These are phyloP conservation scores for Rhodotorula sp. DNA, from an alignment of 1,284 basidiomycete species.

Conservation along the genomic window DNA sequence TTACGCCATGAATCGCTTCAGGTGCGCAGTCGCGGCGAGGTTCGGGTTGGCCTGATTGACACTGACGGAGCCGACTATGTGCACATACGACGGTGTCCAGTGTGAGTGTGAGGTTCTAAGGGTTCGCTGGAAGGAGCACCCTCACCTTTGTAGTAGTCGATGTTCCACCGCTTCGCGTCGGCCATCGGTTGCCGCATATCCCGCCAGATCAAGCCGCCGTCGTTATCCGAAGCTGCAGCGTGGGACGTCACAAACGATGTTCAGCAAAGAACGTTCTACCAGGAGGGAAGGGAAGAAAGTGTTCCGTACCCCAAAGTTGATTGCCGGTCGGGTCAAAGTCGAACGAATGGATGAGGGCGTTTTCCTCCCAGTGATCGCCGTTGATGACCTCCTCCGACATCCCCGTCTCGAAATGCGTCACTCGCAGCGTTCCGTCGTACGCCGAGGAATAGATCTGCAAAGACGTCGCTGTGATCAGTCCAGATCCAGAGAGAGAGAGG, in stretches of 20 bases:
- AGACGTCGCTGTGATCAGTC: background rate
- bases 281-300: no score
- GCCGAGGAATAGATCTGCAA: conserved; percentile 51
- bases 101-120: no score
- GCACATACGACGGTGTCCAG: no score
- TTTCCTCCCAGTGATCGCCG: conserved; percentile 37
- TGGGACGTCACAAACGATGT: background rate
- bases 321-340: conserved; percentile 52
- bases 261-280: background rate
- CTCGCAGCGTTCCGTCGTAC: conserved; percentile 54
- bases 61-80: conserved; percentile 40
- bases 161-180: conserved; percentile 39
- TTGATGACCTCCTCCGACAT: conserved; percentile 52
- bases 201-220: conserved; percentile 53
- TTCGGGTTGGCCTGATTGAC: conserved; percentile 42
- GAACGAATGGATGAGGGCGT: conserved; percentile 52
- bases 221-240: conserved; percentile 48
- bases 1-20: conserved; percentile 37
- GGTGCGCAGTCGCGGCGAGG: conserved; percentile 41
- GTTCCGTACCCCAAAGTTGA: conserved; percentile 45
- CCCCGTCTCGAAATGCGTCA: conserved; percentile 50
- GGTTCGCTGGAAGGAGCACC: no score
- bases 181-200: conserved; percentile 50
- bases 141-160: conserved; percentile 32
- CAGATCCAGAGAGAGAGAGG: background rate